A percentile compares a stretch with the other conserved stretches of the same genome.
phyloP scores from a whole-genome alignment of 2,329 filamentous ascomycete species.

The Mycosphaerella sp. region DNA sequence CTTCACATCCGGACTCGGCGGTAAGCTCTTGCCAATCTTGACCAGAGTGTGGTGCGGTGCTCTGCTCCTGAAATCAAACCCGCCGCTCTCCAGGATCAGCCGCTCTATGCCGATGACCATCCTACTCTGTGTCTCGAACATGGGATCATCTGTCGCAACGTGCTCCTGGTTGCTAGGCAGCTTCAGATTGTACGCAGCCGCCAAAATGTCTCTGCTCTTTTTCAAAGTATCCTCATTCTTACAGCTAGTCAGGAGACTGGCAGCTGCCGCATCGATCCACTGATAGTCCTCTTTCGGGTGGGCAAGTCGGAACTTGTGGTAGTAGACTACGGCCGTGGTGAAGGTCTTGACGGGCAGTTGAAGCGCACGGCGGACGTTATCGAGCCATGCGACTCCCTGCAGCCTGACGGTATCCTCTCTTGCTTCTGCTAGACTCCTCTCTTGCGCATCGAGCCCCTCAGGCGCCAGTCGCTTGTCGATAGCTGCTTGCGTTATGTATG shows the following conservation, averaged over 20 bases:
- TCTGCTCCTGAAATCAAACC: conserved; percentile 87
- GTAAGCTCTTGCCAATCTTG: conserved; percentile 53
- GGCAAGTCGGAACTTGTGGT: conserved; percentile 83
- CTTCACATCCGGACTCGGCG: conserved; percentile 44
- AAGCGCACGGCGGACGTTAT: conserved; percentile 71
- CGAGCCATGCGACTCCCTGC: conserved; percentile 83
- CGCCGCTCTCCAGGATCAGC: conserved; percentile 83
- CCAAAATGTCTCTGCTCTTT: conserved; percentile 89
- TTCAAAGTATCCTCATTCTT: conserved; percentile 98
- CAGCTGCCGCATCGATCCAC: conserved; percentile 69
- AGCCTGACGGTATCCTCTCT: conserved; percentile 75
- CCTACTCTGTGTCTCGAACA: conserved; percentile 73
- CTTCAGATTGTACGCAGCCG: conserved; percentile 82
- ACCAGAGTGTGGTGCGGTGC: conserved; percentile 79
- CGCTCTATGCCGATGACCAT: conserved; percentile 85
- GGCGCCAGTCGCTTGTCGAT: conserved; percentile 61
- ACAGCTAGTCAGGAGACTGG: conserved; percentile 85
- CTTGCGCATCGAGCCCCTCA: conserved; percentile 61
- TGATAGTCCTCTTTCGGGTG: conserved; percentile 76
- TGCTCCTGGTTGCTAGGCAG: conserved; percentile 56
- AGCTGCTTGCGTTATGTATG: conserved; percentile 76
- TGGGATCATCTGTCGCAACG: conserved; percentile 71
- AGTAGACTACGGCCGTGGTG: conserved; percentile 85
- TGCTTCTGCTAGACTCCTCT: conserved; percentile 44
- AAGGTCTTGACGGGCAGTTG: conserved; percentile 88